Evolutionary conservation across 2,329 filamentous ascomycete species (phyloP), one percentile per base, ranked within the genome.

Genomic region (Alternaria arbusti): DNA sequence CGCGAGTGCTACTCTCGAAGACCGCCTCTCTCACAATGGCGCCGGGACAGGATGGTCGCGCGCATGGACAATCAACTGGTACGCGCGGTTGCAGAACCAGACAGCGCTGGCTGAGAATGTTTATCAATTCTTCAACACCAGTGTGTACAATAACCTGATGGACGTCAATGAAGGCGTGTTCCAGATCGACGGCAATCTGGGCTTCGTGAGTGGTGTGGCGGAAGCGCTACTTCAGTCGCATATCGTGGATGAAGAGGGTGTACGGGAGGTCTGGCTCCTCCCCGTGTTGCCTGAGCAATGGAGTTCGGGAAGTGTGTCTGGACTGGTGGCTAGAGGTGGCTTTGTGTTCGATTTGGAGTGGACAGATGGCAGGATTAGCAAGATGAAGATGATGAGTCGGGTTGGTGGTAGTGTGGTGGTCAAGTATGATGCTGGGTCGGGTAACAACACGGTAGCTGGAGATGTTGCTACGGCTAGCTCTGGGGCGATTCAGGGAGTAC

Each of bases 11-110:
- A 63, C 74, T 74, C n/a, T 79, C 77, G 8, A 67, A 74, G n/a
- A 83, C 26, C 66, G 73, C 3, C 52, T 73, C 6, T 54, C 59
- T 3, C 64, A 69, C 12, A 66, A 65, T 5, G 70, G 68, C 5
- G 85, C 83, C 0, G 81, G 84, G 55, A 87, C 84, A 0, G 85
- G 85, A 0, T 87, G 85, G 85, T 84, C 83, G 5, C 78, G 83
- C 15, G 84, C 83, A 6, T 87, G 84, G 84, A 71, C 84, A 0
- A 74, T 86, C n/a, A 84, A 82, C 44, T 74, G 86, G 43, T 83
- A 84, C 55, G 84, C 84, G 12, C 80, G 85, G 0, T 72, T 86
- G 4, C 76, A 79, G 11, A 61, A 61, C n/a, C 32, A 6, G 20
- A 57, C 54, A 17, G 79, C 83, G 70, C 63, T 66, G 4, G 76